Conservation (phyloP, 441 rosid species). For the Geranium incanum region DNA sequence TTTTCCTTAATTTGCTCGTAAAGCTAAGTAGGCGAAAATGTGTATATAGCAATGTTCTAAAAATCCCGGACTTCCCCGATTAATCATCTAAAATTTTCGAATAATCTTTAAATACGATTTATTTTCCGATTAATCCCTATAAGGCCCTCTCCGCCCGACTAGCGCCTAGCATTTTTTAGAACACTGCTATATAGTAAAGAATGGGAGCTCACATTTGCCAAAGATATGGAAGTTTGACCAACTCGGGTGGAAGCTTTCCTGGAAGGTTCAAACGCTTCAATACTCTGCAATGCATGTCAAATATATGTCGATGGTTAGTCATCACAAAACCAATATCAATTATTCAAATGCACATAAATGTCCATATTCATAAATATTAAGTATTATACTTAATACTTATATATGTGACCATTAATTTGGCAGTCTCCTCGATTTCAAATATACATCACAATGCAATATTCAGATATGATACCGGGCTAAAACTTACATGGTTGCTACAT, state of each 20-base stretch:
- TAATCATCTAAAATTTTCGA: too few relatives aligned
- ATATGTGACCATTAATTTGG: neutral
- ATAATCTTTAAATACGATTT: too few relatives aligned
- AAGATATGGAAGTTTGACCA: slow-evolving; percentile 61
- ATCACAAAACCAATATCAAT: neutral
- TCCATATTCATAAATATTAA: neutral
- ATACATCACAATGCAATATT: neutral
- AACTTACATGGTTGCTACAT: slow-evolving; percentile 7
- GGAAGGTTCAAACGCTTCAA: slow-evolving; percentile 67
- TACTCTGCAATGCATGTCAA: slow-evolving; percentile 30
- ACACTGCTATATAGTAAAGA: neutral
- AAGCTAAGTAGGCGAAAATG: neutral
- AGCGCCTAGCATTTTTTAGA: too few relatives aligned
- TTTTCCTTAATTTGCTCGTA: neutral
- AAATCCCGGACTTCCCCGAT: too few relatives aligned
- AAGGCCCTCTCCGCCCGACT: too few relatives aligned
- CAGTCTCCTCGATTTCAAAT: neutral
- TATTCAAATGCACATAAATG: neutral
- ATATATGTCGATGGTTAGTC: neutral
- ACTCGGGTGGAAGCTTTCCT: slow-evolving; percentile 69
- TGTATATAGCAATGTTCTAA: too few relatives aligned
- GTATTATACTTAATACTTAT: too few relatives aligned
- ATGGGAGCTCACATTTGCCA: slow-evolving; percentile 45
- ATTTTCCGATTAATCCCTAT: too few relatives aligned
- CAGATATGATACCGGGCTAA: neutral